A percentile compares a stretch with the other conserved stretches of the same genome.
Conservation (phyloP, 805 yeast species). For the Sugiyamaella mastotermitis region DNA sequence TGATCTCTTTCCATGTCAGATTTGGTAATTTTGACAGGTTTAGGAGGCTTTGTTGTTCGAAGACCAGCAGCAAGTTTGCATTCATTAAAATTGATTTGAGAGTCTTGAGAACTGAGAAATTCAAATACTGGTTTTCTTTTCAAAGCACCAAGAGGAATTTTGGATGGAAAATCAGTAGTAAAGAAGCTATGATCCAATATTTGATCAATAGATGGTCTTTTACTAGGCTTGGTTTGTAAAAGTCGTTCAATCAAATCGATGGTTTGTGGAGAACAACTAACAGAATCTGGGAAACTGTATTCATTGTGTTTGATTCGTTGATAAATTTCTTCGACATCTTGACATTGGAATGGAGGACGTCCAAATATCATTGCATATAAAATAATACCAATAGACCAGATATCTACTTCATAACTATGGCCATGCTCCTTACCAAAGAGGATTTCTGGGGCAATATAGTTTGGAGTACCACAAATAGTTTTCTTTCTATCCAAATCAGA, state of each 20-base stretch:
- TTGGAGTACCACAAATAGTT: conserved; percentile 98
- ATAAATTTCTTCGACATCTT: conserved; percentile 87
- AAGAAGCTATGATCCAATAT: conserved; percentile 84
- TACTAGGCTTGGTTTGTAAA: conserved; percentile 68
- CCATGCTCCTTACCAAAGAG: conserved; percentile 79
- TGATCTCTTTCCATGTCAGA: conserved; percentile 40
- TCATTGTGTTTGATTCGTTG: conserved; percentile 84
- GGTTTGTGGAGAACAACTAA: conserved; percentile 64
- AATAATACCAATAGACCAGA: conserved; percentile 98
- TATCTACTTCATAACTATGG: conserved; percentile 90
- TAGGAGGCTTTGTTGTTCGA: background rate
- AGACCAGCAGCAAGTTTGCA: conserved; percentile 10
- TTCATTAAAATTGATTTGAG: conserved; percentile 13
- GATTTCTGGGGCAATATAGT: conserved; percentile 95
- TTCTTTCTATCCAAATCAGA: conserved; percentile 67
- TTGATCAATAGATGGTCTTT: conserved; percentile 75
- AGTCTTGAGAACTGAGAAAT: conserved; percentile 44
- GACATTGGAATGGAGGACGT: conserved; percentile 96
- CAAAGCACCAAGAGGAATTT: conserved; percentile 56
- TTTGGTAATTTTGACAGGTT: conserved; percentile 19
- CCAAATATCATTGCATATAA: conserved; percentile 88
- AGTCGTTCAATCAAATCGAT: conserved; percentile 58
- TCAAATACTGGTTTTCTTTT: conserved; percentile 55
- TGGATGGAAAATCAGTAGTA: conserved; percentile 59
- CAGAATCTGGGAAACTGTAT: conserved; percentile 70